A percentile compares a stretch with the other conserved stretches of the same genome.
Conservation (phyloP, 108 stramenopile genomes). For the Skeletonema marinoi region DNA sequence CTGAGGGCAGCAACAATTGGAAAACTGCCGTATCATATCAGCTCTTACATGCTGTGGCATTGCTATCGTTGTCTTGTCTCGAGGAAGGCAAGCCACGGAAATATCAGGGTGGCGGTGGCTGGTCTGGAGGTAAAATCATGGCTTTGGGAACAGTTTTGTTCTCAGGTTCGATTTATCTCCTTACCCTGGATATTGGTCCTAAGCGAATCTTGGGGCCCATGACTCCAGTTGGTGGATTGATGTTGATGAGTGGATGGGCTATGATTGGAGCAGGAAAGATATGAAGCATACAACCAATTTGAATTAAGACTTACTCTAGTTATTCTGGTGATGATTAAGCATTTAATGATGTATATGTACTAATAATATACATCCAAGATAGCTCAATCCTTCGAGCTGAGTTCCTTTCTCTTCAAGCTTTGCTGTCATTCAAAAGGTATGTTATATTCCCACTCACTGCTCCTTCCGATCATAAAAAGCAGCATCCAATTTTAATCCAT, state of each 20-base stretch:
- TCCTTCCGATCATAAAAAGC: background rate
- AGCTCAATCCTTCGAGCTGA: background rate
- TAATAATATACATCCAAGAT: background rate
- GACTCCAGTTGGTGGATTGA: slow-evolving; percentile 88
- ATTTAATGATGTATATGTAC: background rate
- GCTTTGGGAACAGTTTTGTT: slow-evolving; percentile 69
- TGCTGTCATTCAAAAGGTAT: background rate
- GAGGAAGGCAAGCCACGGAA: slow-evolving; percentile 3
- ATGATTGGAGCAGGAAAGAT: slow-evolving; percentile 48
- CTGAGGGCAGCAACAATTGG: slow-evolving; percentile 63
- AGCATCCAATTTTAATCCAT: background rate
- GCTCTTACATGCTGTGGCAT: slow-evolving; percentile 77
- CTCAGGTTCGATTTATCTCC: slow-evolving; percentile 77
- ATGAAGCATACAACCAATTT: background rate
- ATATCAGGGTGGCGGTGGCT: slow-evolving; percentile 11
- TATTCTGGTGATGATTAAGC: background rate
- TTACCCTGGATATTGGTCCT: slow-evolving; percentile 76
- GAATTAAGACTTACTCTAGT: background rate
- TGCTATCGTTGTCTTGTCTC: slow-evolving; percentile 67
- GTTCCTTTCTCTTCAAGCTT: background rate
- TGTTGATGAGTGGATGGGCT: slow-evolving; percentile 85
- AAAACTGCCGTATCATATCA: slow-evolving; percentile 84
- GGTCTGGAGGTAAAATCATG: slow-evolving; percentile 71
- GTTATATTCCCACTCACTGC: background rate
- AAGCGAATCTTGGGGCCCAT: slow-evolving; percentile 76